These are phyloP conservation scores for Pseudofabraea citricarpa DNA, from an alignment of 2,329 filamentous ascomycete genomes.

Conservation along the genomic window DNA sequence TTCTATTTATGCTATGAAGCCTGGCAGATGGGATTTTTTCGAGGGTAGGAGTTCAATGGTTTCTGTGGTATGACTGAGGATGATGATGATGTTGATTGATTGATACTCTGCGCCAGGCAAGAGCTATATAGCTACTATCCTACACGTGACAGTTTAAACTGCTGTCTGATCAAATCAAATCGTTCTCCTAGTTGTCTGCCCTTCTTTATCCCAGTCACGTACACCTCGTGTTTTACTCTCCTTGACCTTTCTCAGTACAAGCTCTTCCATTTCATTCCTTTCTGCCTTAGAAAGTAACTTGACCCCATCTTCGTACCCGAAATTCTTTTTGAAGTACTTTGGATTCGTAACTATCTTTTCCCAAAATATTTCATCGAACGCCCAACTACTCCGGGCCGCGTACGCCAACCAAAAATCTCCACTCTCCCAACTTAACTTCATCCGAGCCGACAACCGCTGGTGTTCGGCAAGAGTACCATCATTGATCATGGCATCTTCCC, in stretches of 20 bases:
- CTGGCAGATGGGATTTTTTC: too few relatives aligned
- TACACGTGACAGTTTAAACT: too few relatives aligned
- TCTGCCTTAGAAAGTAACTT: slow-evolving; percentile 1
- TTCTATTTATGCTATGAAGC: too few relatives aligned
- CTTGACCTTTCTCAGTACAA: slow-evolving; percentile 5
- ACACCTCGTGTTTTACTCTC: slow-evolving; percentile 3
- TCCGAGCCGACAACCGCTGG: slow-evolving; percentile 5
- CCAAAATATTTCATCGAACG: slow-evolving; percentile 11
- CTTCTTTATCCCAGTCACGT: slow-evolving; percentile 2
- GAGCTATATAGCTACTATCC: too few relatives aligned
- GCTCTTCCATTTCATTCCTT: slow-evolving; percentile 2
- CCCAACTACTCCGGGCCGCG: slow-evolving; percentile 7
- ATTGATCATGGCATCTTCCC: slow-evolving; percentile 4
- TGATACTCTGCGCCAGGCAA: too few relatives aligned
- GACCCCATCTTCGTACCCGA: slow-evolving; percentile 2
- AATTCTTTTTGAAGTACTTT: slow-evolving; percentile 4
- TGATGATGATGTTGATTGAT: too few relatives aligned
- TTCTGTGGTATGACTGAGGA: too few relatives aligned
- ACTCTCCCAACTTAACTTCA: slow-evolving; percentile 11
- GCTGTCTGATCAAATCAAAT: too few relatives aligned
- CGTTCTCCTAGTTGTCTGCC: too few relatives aligned
- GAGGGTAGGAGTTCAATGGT: too few relatives aligned
- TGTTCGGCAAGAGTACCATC: neutral
- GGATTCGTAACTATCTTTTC: slow-evolving; percentile 1
- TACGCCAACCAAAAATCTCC: slow-evolving; percentile 14